phyloP scores from a whole-genome alignment of 169 alveolate genomes.

The Eimeria maxima region DNA sequence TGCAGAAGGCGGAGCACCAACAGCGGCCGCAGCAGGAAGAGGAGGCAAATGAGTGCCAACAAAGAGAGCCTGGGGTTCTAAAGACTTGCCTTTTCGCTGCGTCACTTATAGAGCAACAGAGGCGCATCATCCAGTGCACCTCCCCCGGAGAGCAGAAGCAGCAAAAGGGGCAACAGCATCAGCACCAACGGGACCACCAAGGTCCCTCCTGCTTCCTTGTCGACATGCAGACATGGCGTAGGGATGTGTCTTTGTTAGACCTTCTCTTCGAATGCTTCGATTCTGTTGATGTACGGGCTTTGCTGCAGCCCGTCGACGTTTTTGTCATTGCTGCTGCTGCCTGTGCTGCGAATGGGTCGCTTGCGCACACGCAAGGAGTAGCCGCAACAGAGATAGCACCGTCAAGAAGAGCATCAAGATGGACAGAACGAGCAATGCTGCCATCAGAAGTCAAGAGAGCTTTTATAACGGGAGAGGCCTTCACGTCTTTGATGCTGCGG shows the following conservation, averaged over 20 bases:
- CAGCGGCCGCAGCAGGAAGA: not conserved
- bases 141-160: not conserved
- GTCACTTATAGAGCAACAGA: constrained; percentile 56
- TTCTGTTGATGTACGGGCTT: not conserved
- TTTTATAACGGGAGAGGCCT: constrained; percentile 8
- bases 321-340: constrained; percentile 66
- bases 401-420: not conserved
- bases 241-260: constrained; percentile 62
- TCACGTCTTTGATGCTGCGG: constrained; percentile 1
- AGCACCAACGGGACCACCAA: not conserved
- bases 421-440: not conserved
- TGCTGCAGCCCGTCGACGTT: constrained; percentile 51
- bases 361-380: not conserved
- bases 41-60: not conserved
- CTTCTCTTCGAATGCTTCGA: constrained; percentile 46
- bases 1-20: not conserved
- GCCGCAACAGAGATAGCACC: not conserved
- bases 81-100: constrained; percentile 62
- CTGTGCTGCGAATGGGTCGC: not conserved
- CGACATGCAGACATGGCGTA: constrained; percentile 46
- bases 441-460: not conserved
- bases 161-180: constrained; percentile 36
- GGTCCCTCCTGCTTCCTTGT: not conserved
- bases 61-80: constrained; percentile 19
- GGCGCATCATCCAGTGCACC: not conserved